Evolutionary conservation across 2,329 filamentous ascomycete genomes (phyloP), one percentile per base, ranked within the genome.

Genomic region (Scedosporium aurantiacum): DNA sequence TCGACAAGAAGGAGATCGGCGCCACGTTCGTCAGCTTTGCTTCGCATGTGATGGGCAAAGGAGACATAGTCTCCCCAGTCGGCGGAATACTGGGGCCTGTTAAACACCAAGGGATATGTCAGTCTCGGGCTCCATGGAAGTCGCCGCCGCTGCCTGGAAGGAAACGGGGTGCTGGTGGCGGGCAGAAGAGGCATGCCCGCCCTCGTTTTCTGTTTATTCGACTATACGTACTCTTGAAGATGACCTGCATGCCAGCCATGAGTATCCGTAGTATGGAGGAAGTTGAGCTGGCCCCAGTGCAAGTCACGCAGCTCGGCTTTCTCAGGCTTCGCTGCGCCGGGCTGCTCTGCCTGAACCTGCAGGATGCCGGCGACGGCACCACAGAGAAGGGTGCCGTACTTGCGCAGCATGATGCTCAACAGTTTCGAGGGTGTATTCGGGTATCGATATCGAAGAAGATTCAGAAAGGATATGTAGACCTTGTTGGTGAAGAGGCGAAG

Each of bases 41-140:
- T 81, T 61, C 84, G 88, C 79, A 99, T 84, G 70, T 93, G 91
- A 41, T 87, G 79, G 40, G 91, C 85, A 70, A 99, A 97, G 5
- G 93, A 97, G 68, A 97, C 82, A 74, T 97, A 99, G 75, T 99
- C 94, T 63, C 94, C 94, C 91, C 94, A 97, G 73, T 99, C 94
- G 56, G 91, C 93, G 5, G 90, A 92, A 74, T 95, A 99, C 63
- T 94, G 93, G 2, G 91, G 81, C 76, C 88, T 91, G 64, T 28
- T 50, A 2, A 56, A 12, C 8, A 37, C 10, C 32, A 37, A 14
- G 32, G 10, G 1, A 37, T 12, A 12, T 3, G 32, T 37, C 14
- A 37, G 32, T 37, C 8, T 37, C 14, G 32, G 32, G 32, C 32
- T 37, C 32, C 8, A 8, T 12, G 10, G 10, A 37, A 37, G 10